Conservation (phyloP, 495 filamentous ascomycete species). For the Penicillium egyptiacum region DNA sequence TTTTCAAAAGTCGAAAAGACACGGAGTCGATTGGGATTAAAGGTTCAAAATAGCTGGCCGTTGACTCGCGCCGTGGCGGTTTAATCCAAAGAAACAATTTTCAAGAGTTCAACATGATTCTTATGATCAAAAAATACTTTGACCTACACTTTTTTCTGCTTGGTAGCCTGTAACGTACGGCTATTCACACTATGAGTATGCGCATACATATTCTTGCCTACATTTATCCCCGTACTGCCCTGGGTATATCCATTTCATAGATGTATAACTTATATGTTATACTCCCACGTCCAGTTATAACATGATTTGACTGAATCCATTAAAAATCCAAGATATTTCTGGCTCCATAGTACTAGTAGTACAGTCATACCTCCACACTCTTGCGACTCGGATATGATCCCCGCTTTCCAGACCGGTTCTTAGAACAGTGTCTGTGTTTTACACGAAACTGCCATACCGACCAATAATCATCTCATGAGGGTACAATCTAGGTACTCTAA, state of each 20-base stretch:
- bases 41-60: slow-evolving; percentile 51
- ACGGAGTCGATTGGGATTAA: slow-evolving; percentile 48
- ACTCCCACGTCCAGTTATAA: too few relatives aligned
- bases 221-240: background rate
- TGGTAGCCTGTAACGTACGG: background rate
- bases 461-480: too few relatives aligned
- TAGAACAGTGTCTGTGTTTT: too few relatives aligned
- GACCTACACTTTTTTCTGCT: slow-evolving; percentile 16
- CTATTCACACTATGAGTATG: background rate
- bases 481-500: too few relatives aligned
- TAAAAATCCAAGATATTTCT: background rate
- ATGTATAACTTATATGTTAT: too few relatives aligned
- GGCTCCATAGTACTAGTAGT: too few relatives aligned
- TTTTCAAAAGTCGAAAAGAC: slow-evolving; percentile 38
- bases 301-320: background rate
- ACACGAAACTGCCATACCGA: too few relatives aligned
- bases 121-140: slow-evolving; percentile 27
- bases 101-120: slow-evolving; percentile 44
- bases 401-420: too few relatives aligned
- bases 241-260: background rate
- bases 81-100: slow-evolving; percentile 50
- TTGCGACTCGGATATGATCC: too few relatives aligned
- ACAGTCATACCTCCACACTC: too few relatives aligned
- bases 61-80: slow-evolving; percentile 51
- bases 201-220: background rate